Conservation (phyloP, 2,329 filamentous ascomycete genomes). For the Pseudocercospora ulei region DNA sequence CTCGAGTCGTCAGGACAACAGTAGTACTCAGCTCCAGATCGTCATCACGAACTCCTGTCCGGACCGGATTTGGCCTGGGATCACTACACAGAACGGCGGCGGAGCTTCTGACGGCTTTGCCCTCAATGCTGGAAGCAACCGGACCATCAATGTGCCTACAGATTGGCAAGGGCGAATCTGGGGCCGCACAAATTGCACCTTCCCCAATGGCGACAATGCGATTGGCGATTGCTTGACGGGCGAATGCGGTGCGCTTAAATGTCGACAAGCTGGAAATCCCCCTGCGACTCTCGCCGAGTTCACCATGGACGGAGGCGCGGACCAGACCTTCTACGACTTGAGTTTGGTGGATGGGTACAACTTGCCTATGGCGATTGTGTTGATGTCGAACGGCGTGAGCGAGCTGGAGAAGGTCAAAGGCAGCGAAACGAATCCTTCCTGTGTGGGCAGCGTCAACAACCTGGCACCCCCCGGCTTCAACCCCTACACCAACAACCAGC, state of each 20-base stretch:
- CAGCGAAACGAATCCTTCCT: constrained; percentile 66
- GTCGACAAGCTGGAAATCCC: constrained; percentile 51
- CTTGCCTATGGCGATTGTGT: constrained; percentile 54
- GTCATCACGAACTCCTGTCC: constrained; percentile 62
- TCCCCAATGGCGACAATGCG: constrained; percentile 53
- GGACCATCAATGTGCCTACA: constrained; percentile 54
- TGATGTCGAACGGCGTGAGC: constrained; percentile 48
- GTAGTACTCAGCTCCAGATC: constrained; percentile 42
- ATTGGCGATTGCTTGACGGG: constrained; percentile 56
- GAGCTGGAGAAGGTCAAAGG: constrained; percentile 56
- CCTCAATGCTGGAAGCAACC: constrained; percentile 50
- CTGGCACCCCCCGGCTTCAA: constrained; percentile 41
- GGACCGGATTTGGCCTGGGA: constrained; percentile 64
- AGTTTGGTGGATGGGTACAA: constrained; percentile 81
- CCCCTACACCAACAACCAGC: constrained; percentile 46
- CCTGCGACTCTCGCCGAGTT: constrained; percentile 75
- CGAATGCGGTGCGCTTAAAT: constrained; percentile 64
- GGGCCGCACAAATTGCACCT: constrained; percentile 75
- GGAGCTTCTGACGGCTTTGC: constrained; percentile 57
- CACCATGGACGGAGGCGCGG: constrained; percentile 57
- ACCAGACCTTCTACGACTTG: constrained; percentile 73
- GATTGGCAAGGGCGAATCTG: constrained; percentile 76
- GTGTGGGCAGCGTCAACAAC: constrained; percentile 61
- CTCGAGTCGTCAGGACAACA: constrained; percentile 3
- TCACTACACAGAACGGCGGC: constrained; percentile 61